phyloP scores from a whole-genome alignment of 2,329 filamentous ascomycete genomes.

The Moelleriella libera region DNA sequence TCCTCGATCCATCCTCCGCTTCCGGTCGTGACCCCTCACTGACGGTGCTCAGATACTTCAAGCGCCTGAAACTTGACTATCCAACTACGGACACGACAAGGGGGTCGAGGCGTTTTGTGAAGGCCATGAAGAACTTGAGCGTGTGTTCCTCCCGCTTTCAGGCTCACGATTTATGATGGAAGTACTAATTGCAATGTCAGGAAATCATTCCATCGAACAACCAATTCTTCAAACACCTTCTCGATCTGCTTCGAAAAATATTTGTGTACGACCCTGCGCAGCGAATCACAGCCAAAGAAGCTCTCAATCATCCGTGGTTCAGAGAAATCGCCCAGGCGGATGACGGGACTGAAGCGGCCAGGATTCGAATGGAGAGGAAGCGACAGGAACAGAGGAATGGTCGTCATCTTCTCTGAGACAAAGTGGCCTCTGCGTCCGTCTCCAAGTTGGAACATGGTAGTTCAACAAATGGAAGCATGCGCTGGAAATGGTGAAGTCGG shows the following conservation, averaged over 20 bases:
- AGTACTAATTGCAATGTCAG: constrained; percentile 1
- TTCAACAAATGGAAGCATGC: no score
- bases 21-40: not conserved
- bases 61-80: constrained; percentile 50
- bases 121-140: constrained; percentile 55
- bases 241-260: constrained; percentile 44
- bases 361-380: constrained; percentile 24
- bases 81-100: constrained; percentile 48
- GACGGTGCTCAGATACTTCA: constrained; percentile 42
- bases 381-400: constrained; percentile 3
- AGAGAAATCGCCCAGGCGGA: constrained; percentile 41
- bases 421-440: no score
- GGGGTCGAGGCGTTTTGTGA: constrained; percentile 52
- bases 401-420: not conserved
- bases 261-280: constrained; percentile 46
- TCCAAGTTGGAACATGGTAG: no score
- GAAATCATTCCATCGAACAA: constrained; percentile 41
- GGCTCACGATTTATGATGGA: no score
- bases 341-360: constrained; percentile 45
- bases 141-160: no score
- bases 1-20: not conserved
- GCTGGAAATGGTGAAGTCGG: no score
- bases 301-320: constrained; percentile 48
- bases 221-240: constrained; percentile 38
- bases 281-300: constrained; percentile 45